Percentiles rank a stretch among this genome's conserved stretches.
Conservation (phyloP, 768 basidiomycete genomes). For the Calocera viscosa region DNA sequence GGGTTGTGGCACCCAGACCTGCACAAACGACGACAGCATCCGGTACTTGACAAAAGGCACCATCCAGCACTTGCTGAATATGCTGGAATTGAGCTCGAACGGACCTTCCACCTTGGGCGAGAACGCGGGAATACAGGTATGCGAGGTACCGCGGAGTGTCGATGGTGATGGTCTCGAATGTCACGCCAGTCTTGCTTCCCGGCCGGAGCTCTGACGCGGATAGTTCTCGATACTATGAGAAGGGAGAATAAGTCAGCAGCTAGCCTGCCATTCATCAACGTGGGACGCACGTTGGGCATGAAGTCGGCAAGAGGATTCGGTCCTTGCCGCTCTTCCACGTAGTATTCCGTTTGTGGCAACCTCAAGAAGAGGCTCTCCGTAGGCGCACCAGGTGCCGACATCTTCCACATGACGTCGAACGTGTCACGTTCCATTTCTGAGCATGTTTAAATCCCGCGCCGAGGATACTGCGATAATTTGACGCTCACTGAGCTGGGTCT, state of each 20-base stretch:
- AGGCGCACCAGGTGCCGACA: constrained; percentile 43
- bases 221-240: constrained; percentile 28
- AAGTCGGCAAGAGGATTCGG: constrained; percentile 8
- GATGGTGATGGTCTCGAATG: constrained; percentile 58
- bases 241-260: not conserved
- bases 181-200: constrained; percentile 37
- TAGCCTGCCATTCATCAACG: not conserved
- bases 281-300: constrained; percentile 28
- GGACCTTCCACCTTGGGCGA: constrained; percentile 46
- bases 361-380: constrained; percentile 54
- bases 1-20: constrained; percentile 45
- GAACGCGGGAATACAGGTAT: constrained; percentile 50
- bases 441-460: not conserved
- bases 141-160: constrained; percentile 50
- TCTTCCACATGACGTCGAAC: constrained; percentile 60
- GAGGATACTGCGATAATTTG: constrained; percentile 4
- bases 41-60: constrained; percentile 26
- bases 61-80: constrained; percentile 55
- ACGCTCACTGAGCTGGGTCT: constrained; percentile 4
- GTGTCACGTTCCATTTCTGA: constrained; percentile 59
- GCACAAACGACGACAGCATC: constrained; percentile 58
- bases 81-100: constrained; percentile 53
- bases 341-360: constrained; percentile 50
- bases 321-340: constrained; percentile 25
- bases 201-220: constrained; percentile 33